Conservation (phyloP, 2,329 filamentous ascomycete species). For the Aureobasidium sp. region DNA sequence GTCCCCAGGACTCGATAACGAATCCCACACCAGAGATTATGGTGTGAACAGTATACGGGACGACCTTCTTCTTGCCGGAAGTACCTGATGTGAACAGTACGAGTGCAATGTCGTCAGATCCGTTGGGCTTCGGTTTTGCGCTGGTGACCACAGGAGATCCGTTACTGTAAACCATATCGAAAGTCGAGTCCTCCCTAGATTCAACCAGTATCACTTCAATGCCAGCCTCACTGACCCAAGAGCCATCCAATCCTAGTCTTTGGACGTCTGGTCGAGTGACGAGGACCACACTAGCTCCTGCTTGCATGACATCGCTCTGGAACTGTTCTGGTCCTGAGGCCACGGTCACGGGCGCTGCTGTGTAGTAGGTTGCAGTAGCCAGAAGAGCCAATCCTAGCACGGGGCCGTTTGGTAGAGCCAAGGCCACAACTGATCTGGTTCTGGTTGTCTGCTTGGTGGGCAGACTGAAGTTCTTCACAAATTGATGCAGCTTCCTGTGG, state of each 20-base stretch:
- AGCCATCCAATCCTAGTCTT: conserved; percentile 33
- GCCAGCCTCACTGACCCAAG: conserved; percentile 28
- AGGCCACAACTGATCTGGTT: conserved; percentile 41
- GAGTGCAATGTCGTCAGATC: conserved; percentile 42
- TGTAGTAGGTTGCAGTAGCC: conserved; percentile 45
- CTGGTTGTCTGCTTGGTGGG: conserved; percentile 18
- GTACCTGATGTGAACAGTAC: conserved; percentile 54
- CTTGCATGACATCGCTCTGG: conserved; percentile 43
- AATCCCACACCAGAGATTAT: conserved; percentile 46
- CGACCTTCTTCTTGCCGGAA: conserved; percentile 53
- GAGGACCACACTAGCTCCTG: conserved; percentile 42
- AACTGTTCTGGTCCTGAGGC: conserved; percentile 44
- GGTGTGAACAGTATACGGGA: conserved; percentile 46
- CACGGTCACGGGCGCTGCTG: conserved; percentile 47
- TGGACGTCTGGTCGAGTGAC: conserved; percentile 37
- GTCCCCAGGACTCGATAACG: conserved; percentile 49
- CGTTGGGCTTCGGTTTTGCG: conserved; percentile 30
- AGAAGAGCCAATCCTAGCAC: conserved; percentile 46
- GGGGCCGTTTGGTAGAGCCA: conserved; percentile 49
- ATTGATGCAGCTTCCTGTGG: conserved; percentile 23
- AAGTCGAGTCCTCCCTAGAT: conserved; percentile 31
- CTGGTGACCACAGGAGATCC: not conserved
- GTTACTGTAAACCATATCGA: conserved; percentile 15
- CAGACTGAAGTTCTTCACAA: conserved; percentile 25
- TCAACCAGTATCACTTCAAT: conserved; percentile 38